A percentile compares a stretch with the other conserved stretches of the same genome.
Conservation (phyloP, 345 rosid species). For the Punica granatum region DNA sequence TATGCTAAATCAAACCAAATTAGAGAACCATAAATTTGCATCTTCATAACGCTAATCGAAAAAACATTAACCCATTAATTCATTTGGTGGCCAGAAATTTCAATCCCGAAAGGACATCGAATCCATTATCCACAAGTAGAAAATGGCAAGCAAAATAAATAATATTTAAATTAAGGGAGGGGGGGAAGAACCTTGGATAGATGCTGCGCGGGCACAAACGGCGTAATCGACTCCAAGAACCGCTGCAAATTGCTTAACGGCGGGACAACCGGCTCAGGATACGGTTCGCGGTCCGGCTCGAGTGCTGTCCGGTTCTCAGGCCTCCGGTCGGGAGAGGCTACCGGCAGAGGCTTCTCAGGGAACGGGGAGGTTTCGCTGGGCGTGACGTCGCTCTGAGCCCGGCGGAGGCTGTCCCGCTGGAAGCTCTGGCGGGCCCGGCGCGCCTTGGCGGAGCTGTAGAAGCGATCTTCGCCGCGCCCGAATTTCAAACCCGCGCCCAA, state of each 20-base stretch:
- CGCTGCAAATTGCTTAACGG: conserved; percentile 27
- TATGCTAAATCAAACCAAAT: too few relatives aligned
- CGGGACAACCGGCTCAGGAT: background rate
- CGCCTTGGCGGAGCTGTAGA: conserved; percentile 28
- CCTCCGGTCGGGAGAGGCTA: background rate
- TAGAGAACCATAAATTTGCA: too few relatives aligned
- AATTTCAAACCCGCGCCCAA: conserved; percentile 26
- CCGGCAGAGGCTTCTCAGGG: conserved; percentile 6
- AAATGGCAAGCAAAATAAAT: background rate
- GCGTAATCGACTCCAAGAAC: conserved; percentile 31
- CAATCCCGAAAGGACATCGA: background rate
- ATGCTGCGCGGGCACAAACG: conserved; percentile 28
- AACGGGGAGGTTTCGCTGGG: background rate
- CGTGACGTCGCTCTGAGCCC: too few relatives aligned
- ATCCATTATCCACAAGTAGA: too few relatives aligned
- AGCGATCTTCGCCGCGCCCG: conserved; percentile 28
- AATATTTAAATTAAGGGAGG: too few relatives aligned
- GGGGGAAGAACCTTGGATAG: conserved; percentile 20
- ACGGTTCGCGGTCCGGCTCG: background rate
- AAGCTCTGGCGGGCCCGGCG: too few relatives aligned
- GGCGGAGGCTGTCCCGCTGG: conserved; percentile 1
- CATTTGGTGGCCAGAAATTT: too few relatives aligned
- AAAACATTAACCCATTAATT: too few relatives aligned
- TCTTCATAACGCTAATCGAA: too few relatives aligned
- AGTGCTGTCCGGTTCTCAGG: background rate